A percentile compares a stretch with the other conserved stretches of the same genome.
phyloP scores from a whole-genome alignment of 176 grass and related monocot species.

The maize (Zea mays) region DNA sequence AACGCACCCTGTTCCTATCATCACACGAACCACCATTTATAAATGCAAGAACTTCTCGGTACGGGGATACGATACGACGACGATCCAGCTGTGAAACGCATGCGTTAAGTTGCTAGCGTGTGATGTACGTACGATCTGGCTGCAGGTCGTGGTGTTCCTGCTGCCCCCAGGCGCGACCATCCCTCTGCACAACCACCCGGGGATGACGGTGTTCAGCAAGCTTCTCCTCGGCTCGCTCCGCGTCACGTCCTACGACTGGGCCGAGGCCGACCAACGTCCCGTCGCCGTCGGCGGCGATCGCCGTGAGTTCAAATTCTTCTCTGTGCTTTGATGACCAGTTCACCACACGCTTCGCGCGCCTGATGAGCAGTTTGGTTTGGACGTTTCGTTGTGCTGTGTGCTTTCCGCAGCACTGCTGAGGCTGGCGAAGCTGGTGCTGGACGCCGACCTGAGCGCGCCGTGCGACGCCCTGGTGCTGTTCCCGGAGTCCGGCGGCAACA shows the following conservation, averaged over 20 bases:
- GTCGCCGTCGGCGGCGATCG: neutral
- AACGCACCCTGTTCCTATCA: conserved; percentile 34
- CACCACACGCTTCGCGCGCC: no score
- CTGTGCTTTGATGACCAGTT: no score
- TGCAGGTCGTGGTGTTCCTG: conserved; percentile 69
- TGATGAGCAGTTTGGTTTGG: no score
- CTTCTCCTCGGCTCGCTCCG: conserved; percentile 66
- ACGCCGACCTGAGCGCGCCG: conserved; percentile 30
- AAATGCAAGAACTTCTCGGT: conserved; percentile 70
- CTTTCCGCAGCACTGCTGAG: neutral
- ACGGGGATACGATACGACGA: neutral
- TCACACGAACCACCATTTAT: conserved; percentile 56
- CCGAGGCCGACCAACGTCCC: neutral
- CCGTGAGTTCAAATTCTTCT: no score
- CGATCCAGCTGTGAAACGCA: no score
- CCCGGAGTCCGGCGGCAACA: conserved; percentile 46
- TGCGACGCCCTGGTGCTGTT: conserved; percentile 33
- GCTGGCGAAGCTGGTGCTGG: conserved; percentile 33
- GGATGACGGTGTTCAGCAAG: conserved; percentile 90
- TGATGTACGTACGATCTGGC: no score
- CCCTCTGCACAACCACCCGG: conserved; percentile 82
- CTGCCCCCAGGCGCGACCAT: conserved; percentile 57
- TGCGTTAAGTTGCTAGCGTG: no score
- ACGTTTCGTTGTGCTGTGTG: no score
- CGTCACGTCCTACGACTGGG: conserved; percentile 81